Evolutionary conservation across 1,284 basidiomycete genomes (phyloP).

Genomic region (Ustilago hordei): DNA sequence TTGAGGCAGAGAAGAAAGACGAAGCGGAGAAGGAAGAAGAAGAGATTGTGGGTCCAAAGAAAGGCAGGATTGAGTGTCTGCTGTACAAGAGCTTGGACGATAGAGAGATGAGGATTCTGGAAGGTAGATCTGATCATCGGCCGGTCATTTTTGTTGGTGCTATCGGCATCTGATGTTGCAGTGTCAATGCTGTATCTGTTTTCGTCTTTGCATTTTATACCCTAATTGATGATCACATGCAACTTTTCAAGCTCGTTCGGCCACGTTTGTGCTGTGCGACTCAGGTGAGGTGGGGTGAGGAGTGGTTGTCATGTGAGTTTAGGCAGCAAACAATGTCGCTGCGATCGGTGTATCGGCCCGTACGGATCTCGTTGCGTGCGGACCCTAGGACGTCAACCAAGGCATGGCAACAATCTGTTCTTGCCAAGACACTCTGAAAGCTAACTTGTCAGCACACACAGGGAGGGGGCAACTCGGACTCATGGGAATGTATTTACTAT

Average conservation of each 20-base stretch:
- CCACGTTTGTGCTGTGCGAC: no score
- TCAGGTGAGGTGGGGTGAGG: no score
- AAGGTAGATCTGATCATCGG: constrained; percentile 73
- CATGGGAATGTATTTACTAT: constrained; percentile 1
- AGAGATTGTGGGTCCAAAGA: constrained; percentile 46
- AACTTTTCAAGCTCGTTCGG: no score
- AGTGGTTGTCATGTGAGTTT: no score
- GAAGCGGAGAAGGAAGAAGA: neutral
- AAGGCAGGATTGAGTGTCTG: constrained; percentile 72
- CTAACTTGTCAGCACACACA: no score
- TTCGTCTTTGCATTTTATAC: neutral
- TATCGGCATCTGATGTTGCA: constrained; percentile 46
- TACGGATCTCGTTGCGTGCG: no score
- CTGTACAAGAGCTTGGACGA: constrained; percentile 81
- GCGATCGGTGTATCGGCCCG: no score
- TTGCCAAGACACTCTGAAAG: no score
- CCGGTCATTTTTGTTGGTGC: constrained; percentile 75
- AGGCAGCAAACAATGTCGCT: no score
- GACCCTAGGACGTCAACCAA: no score
- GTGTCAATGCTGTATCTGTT: neutral
- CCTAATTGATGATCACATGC: neutral
- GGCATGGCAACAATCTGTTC: no score
- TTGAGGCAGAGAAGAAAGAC: neutral
- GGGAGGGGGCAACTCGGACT: no score
- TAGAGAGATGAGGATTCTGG: constrained; percentile 78